Base-by-base conservation (phyloP, 495 filamentous ascomycete species). In the Neohortaea acidophila region DNA sequence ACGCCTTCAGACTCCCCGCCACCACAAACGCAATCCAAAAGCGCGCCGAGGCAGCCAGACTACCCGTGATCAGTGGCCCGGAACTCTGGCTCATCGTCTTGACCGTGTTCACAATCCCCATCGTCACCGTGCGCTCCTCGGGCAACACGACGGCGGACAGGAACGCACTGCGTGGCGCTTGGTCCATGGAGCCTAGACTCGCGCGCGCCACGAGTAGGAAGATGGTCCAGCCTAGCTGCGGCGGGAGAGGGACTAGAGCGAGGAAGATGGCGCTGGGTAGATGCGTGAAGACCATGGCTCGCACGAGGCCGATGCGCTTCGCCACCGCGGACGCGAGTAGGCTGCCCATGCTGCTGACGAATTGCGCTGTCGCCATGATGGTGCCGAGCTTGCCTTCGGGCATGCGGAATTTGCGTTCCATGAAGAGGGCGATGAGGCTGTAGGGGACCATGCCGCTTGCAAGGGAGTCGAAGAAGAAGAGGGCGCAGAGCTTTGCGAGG, bases 271-370 rank as follows among this genome's bases (percentile, higher is more conserved):
- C 68, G 2, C 77, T 82, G 0, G 83, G 83, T 4, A 81, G 67
- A 49, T 89, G 81, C 2, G 81, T 84, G 48, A 83, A 83, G 21
- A 86, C 80, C 81, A 92, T 92, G 9, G 82, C 83, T 53, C 75
- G 76, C 45, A 92, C 67, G 24, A 83, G 69, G 0, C 84, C 84
- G 31, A 91, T 74, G 26, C 77, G 67, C 42, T 77, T 77, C 4
- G 83, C 68, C 41, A 92, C 69, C 0, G 81, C 77, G 0, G 81
- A 73, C 3, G 81, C 73, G 23, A 84, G 66, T 3, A 87, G 62
- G 53, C 75, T 81, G 7, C 74, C 77, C 3, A 71, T 54, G 0
- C 78, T 72, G 2, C 76, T 59, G 37, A 83, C 66, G 45, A 84
- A 66, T 50, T 67, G 70, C 2, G 75, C 74, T 9, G 62, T 63